Evolutionary conservation across 2,329 filamentous ascomycete genomes (phyloP).

Genomic region (Aspergillus proliferans): DNA sequence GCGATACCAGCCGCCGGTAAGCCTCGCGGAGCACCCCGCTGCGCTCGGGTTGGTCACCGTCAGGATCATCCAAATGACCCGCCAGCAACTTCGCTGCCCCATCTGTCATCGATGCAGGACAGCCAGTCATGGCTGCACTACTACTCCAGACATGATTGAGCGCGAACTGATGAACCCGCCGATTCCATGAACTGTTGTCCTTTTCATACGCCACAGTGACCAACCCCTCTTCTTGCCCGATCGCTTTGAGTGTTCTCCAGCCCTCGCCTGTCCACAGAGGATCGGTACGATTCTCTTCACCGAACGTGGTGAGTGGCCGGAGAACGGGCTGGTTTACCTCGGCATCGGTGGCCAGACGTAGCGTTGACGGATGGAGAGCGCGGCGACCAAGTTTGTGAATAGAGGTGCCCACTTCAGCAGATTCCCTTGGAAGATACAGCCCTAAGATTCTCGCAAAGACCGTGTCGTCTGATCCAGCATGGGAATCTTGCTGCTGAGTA

Average conservation of each 20-base stretch:
- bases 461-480: too few relatives aligned
- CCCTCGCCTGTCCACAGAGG: slow-evolving; percentile 20
- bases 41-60: neutral
- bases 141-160: slow-evolving; percentile 18
- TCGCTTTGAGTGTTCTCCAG: slow-evolving; percentile 18
- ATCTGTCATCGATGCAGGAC: slow-evolving; percentile 23
- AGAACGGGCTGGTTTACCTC: too few relatives aligned
- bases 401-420: too few relatives aligned
- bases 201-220: slow-evolving; percentile 17
- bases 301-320: too few relatives aligned
- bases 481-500: too few relatives aligned
- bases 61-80: neutral
- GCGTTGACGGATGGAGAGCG: too few relatives aligned
- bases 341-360: too few relatives aligned
- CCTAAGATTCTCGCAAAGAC: too few relatives aligned
- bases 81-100: slow-evolving; percentile 19
- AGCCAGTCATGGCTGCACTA: slow-evolving; percentile 21
- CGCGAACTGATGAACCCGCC: slow-evolving; percentile 17
- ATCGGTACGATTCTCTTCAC: slow-evolving; percentile 4
- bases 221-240: slow-evolving; percentile 19
- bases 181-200: neutral
- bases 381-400: too few relatives aligned
- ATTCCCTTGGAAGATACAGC: too few relatives aligned
- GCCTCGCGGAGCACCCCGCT: neutral
- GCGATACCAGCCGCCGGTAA: neutral